Percentiles rank a stretch among this genome's conserved stretches.
phyloP scores from a whole-genome alignment of 441 rosid genomes.

The Jatropha podagrica region DNA sequence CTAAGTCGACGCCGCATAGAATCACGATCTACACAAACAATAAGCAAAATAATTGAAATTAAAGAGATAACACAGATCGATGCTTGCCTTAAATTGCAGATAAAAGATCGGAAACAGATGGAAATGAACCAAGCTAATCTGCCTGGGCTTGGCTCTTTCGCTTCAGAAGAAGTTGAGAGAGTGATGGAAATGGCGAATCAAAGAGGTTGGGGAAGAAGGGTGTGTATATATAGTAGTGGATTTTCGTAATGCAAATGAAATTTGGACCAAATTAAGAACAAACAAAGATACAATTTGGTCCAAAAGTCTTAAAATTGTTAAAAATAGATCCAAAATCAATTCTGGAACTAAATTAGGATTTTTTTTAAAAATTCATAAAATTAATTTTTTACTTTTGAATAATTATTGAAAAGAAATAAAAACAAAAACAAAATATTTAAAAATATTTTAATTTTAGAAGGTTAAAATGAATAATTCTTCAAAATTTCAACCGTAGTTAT shows the following conservation, averaged over 20 bases:
- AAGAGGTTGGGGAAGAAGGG: not conserved
- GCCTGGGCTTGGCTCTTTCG: not conserved
- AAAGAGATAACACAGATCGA: not conserved
- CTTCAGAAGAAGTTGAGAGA: not conserved
- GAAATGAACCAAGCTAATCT: constrained; percentile 15
- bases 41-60: not conserved
- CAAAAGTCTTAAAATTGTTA: too few relatives aligned
- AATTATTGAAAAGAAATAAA: too few relatives aligned
- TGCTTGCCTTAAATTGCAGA: not conserved
- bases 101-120: constrained; percentile 3
- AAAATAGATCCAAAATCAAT: too few relatives aligned
- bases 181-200: not conserved
- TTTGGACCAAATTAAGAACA: not conserved
- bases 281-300: too few relatives aligned
- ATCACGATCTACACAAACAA: not conserved
- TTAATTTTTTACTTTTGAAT: too few relatives aligned
- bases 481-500: too few relatives aligned
- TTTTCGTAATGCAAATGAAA: not conserved
- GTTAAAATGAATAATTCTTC: too few relatives aligned
- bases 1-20: not conserved
- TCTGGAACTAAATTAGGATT: too few relatives aligned
- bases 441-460: too few relatives aligned
- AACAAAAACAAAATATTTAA: too few relatives aligned
- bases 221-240: not conserved
- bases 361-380: too few relatives aligned